A percentile compares a stretch with the other conserved stretches of the same genome.
Conservation (phyloP, 106 monocot genomes). For the Xerophyta viscosa region DNA sequence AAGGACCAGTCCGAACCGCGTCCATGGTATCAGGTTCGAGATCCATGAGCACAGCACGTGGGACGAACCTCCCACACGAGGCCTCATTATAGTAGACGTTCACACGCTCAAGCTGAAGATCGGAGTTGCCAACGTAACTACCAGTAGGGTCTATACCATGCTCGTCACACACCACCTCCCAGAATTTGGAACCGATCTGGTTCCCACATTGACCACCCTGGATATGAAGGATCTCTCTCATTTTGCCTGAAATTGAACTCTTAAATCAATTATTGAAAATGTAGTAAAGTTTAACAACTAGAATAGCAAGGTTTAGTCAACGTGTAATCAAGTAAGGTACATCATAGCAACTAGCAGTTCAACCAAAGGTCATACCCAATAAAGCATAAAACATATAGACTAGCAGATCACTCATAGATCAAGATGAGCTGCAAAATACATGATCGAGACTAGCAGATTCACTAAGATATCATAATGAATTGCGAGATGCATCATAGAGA, state of each 20-base stretch:
- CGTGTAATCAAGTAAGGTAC: no score
- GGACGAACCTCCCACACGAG: constrained; percentile 7
- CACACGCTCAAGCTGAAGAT: constrained; percentile 14
- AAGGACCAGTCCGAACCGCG: constrained; percentile 13
- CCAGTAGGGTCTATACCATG: constrained; percentile 15
- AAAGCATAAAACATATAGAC: no score
- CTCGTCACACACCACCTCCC: constrained; percentile 17
- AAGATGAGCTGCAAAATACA: no score
- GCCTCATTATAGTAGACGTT: constrained; percentile 18
- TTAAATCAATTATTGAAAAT: no score
- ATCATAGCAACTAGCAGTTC: no score
- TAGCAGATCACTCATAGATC: no score
- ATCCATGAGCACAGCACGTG: constrained; percentile 14
- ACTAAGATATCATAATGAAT: no score
- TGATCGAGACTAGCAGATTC: no score
- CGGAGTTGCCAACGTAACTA: constrained; percentile 6
- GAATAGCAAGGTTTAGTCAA: no score
- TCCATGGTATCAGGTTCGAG: constrained; percentile 19
- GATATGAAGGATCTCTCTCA: constrained; percentile 15
- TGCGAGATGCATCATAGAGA: no score
- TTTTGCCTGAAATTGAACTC: background rate
- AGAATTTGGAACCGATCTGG: constrained; percentile 18
- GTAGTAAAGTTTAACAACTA: no score
- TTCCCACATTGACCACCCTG: constrained; percentile 18
- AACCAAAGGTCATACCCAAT: no score